These are phyloP conservation scores for Lentithecium fluviatile DNA, from an alignment of 495 filamentous ascomycete genomes.

Conservation along the genomic window DNA sequence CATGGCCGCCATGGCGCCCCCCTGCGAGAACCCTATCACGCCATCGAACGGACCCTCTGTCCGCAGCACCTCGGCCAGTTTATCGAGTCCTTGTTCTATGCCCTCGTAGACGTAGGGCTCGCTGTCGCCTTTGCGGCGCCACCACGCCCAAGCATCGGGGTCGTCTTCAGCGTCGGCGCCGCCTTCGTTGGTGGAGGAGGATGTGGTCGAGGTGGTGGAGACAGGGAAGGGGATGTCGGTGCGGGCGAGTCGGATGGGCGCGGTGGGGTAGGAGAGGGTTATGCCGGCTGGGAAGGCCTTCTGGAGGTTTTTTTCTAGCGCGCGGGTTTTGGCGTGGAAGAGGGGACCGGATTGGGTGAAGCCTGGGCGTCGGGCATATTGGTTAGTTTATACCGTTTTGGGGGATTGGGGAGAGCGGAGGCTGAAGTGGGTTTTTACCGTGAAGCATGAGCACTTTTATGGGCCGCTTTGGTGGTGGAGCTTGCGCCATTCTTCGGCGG, in stretches of 20 bases:
- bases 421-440: slow-evolving; percentile 35
- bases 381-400: no score
- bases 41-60: slow-evolving; percentile 49
- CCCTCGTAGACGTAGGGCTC: slow-evolving; percentile 61
- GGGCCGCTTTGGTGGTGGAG: slow-evolving; percentile 21
- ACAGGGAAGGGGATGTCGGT: slow-evolving; percentile 66
- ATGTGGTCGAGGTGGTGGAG: no score
- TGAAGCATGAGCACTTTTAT: slow-evolving; percentile 51
- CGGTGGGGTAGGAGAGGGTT: slow-evolving; percentile 61
- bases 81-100: slow-evolving; percentile 60
- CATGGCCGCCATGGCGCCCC: slow-evolving; percentile 50
- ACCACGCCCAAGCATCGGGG: slow-evolving; percentile 80
- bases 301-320: slow-evolving; percentile 73
- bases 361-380: slow-evolving; percentile 40
- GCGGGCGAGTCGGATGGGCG: slow-evolving; percentile 58
- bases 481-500: slow-evolving; percentile 20
- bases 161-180: slow-evolving; percentile 44
- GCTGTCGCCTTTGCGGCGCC: slow-evolving; percentile 60
- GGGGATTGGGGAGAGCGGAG: no score
- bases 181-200: slow-evolving; percentile 30
- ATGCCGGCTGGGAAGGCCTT: slow-evolving; percentile 64
- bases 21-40: slow-evolving; percentile 49
- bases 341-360: slow-evolving; percentile 88
- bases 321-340: slow-evolving; percentile 88
- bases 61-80: slow-evolving; percentile 58